phyloP scores from a whole-genome alignment of 2,329 filamentous ascomycete species.

The Calonectria hongkongensis region DNA sequence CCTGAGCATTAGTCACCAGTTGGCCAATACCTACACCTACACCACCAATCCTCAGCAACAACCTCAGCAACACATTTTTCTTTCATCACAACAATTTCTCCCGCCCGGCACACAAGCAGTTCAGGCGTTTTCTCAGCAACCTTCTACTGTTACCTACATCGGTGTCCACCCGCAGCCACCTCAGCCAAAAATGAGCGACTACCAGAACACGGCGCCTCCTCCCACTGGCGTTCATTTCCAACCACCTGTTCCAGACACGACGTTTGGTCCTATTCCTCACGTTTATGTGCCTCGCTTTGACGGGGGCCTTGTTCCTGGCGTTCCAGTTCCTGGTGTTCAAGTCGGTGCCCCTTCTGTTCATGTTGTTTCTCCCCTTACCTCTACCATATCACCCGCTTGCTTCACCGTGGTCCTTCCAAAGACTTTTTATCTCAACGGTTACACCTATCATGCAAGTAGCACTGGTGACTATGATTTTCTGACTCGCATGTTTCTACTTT shows the following conservation, averaged over 20 bases:
- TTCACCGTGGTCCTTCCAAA: conserved; percentile 58
- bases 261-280: conserved; percentile 73
- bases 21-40: conserved; percentile 47
- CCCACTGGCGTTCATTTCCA: conserved; percentile 71
- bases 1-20: conserved; percentile 57
- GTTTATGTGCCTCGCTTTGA: conserved; percentile 74
- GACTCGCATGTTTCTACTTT: conserved; percentile 23
- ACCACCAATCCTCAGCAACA: conserved; percentile 39
- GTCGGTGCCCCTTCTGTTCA: conserved; percentile 58
- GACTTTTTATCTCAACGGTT: conserved; percentile 57
- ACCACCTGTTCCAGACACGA: conserved; percentile 75
- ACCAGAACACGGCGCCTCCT: conserved; percentile 64
- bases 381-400: conserved; percentile 44
- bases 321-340: conserved; percentile 59
- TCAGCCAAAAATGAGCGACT: conserved; percentile 61
- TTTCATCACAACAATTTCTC: conserved; percentile 28
- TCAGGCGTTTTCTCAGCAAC: conserved; percentile 31
- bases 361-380: conserved; percentile 53
- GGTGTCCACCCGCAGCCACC: conserved; percentile 48
- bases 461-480: conserved; percentile 26
- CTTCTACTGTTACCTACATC: conserved; percentile 54
- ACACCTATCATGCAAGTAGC: conserved; percentile 65
- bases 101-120: conserved; percentile 18
- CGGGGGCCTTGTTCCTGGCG: conserved; percentile 54
- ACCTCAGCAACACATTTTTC: conserved; percentile 27